phyloP scores from a whole-genome alignment of 1,139 yeast species.

The Lodderomyces elongisporus region DNA sequence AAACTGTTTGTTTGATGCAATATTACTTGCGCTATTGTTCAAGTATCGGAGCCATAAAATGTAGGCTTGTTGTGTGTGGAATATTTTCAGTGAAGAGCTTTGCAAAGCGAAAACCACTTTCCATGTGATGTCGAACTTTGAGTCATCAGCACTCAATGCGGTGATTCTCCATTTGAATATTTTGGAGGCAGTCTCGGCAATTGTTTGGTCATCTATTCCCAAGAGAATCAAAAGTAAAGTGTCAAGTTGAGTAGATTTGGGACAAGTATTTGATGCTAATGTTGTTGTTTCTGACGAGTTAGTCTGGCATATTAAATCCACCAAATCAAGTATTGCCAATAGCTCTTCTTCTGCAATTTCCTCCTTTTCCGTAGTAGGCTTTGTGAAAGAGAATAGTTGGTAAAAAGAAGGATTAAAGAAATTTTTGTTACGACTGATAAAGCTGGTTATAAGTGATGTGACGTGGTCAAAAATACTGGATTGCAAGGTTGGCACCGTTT shows the following conservation, averaged over 20 bases:
- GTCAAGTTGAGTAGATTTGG: constrained; percentile 15
- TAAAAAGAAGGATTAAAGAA: constrained; percentile 6
- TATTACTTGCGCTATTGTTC: constrained; percentile 14
- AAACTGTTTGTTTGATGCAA: constrained; percentile 20
- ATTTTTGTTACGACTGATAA: constrained; percentile 7
- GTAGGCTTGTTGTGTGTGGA: constrained; percentile 23
- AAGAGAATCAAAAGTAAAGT: constrained; percentile 25
- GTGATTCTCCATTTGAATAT: constrained; percentile 47
- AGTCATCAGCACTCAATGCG: constrained; percentile 20
- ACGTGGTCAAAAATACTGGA: constrained; percentile 15
- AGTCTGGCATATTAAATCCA: constrained; percentile 18
- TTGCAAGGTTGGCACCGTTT: constrained; percentile 18
- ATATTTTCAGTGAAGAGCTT: constrained; percentile 14
- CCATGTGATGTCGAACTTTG: constrained; percentile 37
- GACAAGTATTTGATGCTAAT: background rate
- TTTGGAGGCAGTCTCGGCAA: constrained; percentile 32
- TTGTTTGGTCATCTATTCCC: constrained; percentile 26
- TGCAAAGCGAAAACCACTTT: constrained; percentile 34
- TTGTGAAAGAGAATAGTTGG: constrained; percentile 4
- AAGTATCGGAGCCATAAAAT: constrained; percentile 56
- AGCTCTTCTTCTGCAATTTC: constrained; percentile 5
- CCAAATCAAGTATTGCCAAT: constrained; percentile 11
- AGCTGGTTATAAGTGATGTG: constrained; percentile 6
- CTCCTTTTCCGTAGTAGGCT: background rate
- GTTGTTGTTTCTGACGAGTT: no score